phyloP scores from a whole-genome alignment of 495 filamentous ascomycete genomes.

The Margaritispora aquatica region DNA sequence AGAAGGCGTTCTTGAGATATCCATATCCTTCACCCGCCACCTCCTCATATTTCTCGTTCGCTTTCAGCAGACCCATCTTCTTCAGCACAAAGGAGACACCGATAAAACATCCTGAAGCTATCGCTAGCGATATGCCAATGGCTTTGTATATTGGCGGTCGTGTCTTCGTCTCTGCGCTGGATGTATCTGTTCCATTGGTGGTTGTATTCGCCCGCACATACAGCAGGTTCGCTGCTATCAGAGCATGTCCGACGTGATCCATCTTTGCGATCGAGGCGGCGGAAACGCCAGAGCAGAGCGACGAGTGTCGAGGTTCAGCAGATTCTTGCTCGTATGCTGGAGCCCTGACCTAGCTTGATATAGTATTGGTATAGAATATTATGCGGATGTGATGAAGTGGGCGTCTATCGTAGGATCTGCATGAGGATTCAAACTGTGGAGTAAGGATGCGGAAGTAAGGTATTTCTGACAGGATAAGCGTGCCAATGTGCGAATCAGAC shows the following conservation, averaged over 20 bases:
- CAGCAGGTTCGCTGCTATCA: constrained; percentile 39
- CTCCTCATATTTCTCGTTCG: constrained; percentile 95
- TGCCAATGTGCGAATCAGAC: constrained; percentile 14
- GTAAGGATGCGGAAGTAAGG: constrained; percentile 2
- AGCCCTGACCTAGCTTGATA: background rate
- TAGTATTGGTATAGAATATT: too few species aligned
- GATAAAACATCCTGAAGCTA: constrained; percentile 89
- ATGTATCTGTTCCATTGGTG: constrained; percentile 9
- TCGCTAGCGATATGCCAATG: constrained; percentile 79
- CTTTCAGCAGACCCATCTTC: constrained; percentile 83
- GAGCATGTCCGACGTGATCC: constrained; percentile 37
- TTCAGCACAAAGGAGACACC: constrained; percentile 94
- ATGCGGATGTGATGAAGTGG: background rate
- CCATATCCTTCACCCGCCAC: constrained; percentile 91
- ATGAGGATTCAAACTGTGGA: constrained; percentile 3
- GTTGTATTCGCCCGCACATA: constrained; percentile 37
- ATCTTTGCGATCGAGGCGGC: constrained; percentile 29
- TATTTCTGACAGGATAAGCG: constrained; percentile 8
- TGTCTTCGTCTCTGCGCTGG: constrained; percentile 7
- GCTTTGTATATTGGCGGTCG: constrained; percentile 59
- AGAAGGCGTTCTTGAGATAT: constrained; percentile 91
- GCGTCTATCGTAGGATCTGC: background rate
- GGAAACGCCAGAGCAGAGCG: background rate
- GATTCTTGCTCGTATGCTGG: background rate
- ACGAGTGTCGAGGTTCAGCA: constrained; percentile 1